Percentiles rank a stretch among this genome's conserved stretches.
These are phyloP conservation scores for Polytrichum formosum DNA, from an alignment of 225 moss, liverwort and hornwort genomes.

Conservation along the genomic window DNA sequence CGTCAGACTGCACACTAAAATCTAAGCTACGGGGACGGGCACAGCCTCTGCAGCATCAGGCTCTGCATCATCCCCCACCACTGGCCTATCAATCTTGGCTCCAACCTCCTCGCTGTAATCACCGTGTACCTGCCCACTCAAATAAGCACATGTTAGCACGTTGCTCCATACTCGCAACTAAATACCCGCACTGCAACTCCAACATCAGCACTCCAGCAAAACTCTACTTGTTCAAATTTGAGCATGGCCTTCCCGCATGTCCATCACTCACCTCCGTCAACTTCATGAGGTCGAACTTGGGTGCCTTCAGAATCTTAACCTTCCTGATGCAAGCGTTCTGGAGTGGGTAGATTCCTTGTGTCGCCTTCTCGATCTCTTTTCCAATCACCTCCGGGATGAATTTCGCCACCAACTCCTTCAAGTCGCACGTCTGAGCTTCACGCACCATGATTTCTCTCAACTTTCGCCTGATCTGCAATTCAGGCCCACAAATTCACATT, in stretches of 20 bases:
- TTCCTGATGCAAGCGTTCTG: conserved; percentile 32
- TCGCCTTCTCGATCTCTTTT: conserved; percentile 36
- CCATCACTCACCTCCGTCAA: conserved; percentile 26
- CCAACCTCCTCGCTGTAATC: conserved; percentile 27
- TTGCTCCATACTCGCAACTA: neutral
- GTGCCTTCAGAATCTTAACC: conserved; percentile 32
- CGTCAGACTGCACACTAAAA: neutral
- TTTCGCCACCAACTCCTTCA: conserved; percentile 36
- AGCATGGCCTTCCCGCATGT: no score
- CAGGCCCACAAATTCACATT: no score
- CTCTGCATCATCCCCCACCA: conserved; percentile 17
- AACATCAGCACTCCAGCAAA: neutral
- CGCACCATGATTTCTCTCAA: conserved; percentile 43
- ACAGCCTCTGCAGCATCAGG: conserved; percentile 10
- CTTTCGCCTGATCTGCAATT: conserved; percentile 37
- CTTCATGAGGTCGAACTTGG: conserved; percentile 33
- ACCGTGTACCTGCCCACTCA: conserved; percentile 13
- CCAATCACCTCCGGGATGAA: conserved; percentile 36
- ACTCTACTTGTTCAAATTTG: no score
- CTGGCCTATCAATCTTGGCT: conserved; percentile 21
- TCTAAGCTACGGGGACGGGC: conserved; percentile 23
- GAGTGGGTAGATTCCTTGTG: conserved; percentile 31
- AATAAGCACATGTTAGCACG: neutral
- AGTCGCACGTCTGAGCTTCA: conserved; percentile 31
- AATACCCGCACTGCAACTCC: neutral